phyloP scores from a whole-genome alignment of 73 alveolate genomes.

The Strombidium stylifer region DNA sequence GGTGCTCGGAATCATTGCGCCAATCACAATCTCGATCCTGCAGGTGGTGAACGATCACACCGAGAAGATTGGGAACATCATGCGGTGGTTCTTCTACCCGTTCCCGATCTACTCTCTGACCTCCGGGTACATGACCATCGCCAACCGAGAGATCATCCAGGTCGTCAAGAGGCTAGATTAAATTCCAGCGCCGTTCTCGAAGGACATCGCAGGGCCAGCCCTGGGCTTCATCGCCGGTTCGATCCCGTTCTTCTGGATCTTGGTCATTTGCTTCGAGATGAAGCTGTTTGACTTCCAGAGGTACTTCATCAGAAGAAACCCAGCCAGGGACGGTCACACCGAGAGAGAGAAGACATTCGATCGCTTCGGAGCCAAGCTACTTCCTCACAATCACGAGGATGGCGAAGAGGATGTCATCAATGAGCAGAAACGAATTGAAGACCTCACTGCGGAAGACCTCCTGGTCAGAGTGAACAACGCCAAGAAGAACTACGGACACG shows the following conservation, averaged over 20 bases:
- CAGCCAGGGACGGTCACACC: neutral
- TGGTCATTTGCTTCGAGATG: conserved; percentile 34
- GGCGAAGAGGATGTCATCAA: conserved; percentile 24
- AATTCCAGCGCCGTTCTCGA: neutral
- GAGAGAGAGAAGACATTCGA: neutral
- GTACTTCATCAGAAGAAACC: conserved; percentile 9
- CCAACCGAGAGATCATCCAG: conserved; percentile 35
- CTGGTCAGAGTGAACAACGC: conserved; percentile 36
- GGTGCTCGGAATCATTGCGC: conserved; percentile 61
- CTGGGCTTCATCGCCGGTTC: conserved; percentile 22
- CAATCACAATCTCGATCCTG: conserved; percentile 57
- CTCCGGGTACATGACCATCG: conserved; percentile 75
- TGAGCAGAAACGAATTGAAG: conserved; percentile 20
- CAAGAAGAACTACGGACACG: conserved; percentile 65
- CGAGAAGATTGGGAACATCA: conserved; percentile 52
- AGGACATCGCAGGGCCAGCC: conserved; percentile 40
- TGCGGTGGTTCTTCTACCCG: conserved; percentile 80
- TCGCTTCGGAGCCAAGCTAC: neutral
- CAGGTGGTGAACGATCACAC: conserved; percentile 60
- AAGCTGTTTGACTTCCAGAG: neutral
- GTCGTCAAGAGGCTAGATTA: conserved; percentile 6
- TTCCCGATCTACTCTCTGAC: conserved; percentile 92
- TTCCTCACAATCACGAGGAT: neutral
- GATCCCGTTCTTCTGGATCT: conserved; percentile 39
- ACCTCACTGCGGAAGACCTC: neutral